Percentiles rank a stretch among this genome's conserved stretches.
Evolutionary conservation across 23 red algal genomes (phyloP).

Genomic region (Gracilariopsis chorda): DNA sequence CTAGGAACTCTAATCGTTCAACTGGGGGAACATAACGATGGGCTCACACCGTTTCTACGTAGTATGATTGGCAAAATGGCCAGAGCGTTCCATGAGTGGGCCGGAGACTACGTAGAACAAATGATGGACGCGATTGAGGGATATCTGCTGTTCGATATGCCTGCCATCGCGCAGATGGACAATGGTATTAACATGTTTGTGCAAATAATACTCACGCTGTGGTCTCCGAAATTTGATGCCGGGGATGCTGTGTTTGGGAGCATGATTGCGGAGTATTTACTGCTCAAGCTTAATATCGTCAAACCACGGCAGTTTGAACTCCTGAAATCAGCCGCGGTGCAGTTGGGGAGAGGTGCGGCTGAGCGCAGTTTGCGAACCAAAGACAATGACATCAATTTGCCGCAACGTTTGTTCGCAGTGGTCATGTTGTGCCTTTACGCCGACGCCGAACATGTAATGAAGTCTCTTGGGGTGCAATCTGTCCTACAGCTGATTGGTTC

Average conservation of each 20-base stretch:
- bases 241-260: constrained; percentile 48
- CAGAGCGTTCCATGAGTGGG: constrained; percentile 40
- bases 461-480: background rate
- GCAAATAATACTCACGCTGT: constrained; percentile 21
- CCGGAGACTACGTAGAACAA: constrained; percentile 51
- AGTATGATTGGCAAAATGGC: constrained; percentile 38
- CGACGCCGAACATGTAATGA: constrained; percentile 17
- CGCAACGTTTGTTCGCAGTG: constrained; percentile 14
- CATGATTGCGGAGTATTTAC: constrained; percentile 41
- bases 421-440: constrained; percentile 43
- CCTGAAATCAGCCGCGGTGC: background rate
- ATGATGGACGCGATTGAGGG: constrained; percentile 50
- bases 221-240: constrained; percentile 43
- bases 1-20: constrained; percentile 52
- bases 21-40: constrained; percentile 12
- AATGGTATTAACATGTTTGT: constrained; percentile 26
- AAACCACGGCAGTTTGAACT: background rate
- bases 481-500: constrained; percentile 38
- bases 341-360: constrained; percentile 10
- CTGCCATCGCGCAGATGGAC: background rate
- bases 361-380: constrained; percentile 1
- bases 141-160: constrained; percentile 37
- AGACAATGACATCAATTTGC: constrained; percentile 5
- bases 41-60: constrained; percentile 22
- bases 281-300: constrained; percentile 6